Conservation (phyloP, 2,329 filamentous ascomycete species). For the Diaporthe citri region DNA sequence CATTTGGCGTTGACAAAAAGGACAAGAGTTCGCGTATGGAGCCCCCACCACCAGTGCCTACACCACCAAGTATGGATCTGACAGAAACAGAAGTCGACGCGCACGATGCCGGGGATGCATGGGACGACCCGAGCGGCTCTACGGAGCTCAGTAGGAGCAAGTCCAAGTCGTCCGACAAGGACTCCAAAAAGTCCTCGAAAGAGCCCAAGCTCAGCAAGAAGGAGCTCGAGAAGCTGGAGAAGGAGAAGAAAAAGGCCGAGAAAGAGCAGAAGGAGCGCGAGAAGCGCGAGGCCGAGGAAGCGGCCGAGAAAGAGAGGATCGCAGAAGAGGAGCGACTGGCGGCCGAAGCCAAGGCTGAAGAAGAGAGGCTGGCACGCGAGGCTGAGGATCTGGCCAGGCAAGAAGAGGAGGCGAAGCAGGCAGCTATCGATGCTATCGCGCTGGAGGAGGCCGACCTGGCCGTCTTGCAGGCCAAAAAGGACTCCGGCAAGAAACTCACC, state of each 20-base stretch:
- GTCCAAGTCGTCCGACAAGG: conserved; percentile 56
- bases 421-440: conserved; percentile 37
- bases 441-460: conserved; percentile 39
- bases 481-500: conserved; percentile 35
- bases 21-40: conserved; percentile 53
- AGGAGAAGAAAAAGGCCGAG: conserved; percentile 45
- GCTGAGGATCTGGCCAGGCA: conserved; percentile 36
- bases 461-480: conserved; percentile 38
- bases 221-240: conserved; percentile 51
- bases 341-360: conserved; percentile 38
- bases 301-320: conserved; percentile 32
- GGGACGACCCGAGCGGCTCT: conserved; percentile 50
- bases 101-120: conserved; percentile 46
- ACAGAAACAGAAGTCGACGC: conserved; percentile 56
- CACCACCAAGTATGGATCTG: conserved; percentile 61
- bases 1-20: conserved; percentile 58
- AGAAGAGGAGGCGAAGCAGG: conserved; percentile 38
- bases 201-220: conserved; percentile 62
- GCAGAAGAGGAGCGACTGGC: conserved; percentile 41
- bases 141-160: conserved; percentile 46
- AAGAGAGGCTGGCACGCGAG: conserved; percentile 36
- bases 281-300: conserved; percentile 40
- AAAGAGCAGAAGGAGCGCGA: conserved; percentile 43
- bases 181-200: conserved; percentile 47
- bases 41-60: conserved; percentile 61